Evolutionary conservation across 805 yeast genomes (phyloP), one percentile per base, ranked within the genome.

Genomic region (Metschnikowia reukaufii): DNA sequence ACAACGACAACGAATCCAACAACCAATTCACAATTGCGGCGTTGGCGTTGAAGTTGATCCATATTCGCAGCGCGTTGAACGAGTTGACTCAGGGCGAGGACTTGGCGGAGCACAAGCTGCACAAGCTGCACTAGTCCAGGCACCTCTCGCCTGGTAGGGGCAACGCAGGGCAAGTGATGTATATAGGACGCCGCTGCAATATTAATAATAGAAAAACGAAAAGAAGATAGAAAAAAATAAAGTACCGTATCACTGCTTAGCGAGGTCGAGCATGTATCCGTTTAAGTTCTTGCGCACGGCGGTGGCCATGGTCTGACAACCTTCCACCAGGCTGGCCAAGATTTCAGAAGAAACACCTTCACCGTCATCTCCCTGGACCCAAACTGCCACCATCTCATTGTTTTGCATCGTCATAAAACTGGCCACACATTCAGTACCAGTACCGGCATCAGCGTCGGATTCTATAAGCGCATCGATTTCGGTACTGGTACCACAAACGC

Each of bases 371-470:
- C 77, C 68, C 60, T 68, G 70, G 36, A 66, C 59, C 82, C 86
- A 77, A 36, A 84, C 60, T 4, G 88, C 86, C 17, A 82, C 79
- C 20, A 86, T 72, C 53, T 80, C 83, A 51, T 76, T 74, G 45
- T 73, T 69, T 52, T 78, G 78, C 59, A 79, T 75, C 50, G 78
- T 77, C 62, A 78, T 73, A 50, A 76, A 81, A 48, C 83, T 72
- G 16, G 78, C 70, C 42, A 81, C 56, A 35, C 56, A 55, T 37
- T 55, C 59, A 21, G 45, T 30, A 36, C 48, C 46, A 7, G 25
- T 9, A 9, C 35, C 34, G 5, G 37, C 47, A 34, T 39, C 50
- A 10, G 10, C 21, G 1, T 43, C 51, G 20, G 29, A 23, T 16
- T 21, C 15, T 17, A 61, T 42, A 4, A 36, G 43, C 6, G 58